A percentile compares a stretch with the other conserved stretches of the same genome.
Evolutionary conservation across 1,139 yeast genomes (phyloP).

Genomic region (Lodderomyces metapsilosis): DNA sequence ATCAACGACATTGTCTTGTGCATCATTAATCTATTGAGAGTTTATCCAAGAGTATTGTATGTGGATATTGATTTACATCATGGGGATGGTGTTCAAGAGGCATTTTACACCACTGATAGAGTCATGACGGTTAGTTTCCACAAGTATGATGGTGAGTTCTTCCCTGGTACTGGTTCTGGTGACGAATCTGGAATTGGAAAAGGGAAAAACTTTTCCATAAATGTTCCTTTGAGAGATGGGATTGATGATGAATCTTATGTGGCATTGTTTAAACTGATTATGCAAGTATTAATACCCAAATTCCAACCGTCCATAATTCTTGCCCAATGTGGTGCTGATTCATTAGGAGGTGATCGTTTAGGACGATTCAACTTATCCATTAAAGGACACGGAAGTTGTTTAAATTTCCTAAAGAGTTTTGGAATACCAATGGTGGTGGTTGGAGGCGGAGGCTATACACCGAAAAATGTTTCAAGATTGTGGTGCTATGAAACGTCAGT

Average conservation of each 20-base stretch:
- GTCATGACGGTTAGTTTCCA: conserved; percentile 96
- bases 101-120: conserved; percentile 90
- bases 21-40: conserved; percentile 75
- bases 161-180: conserved; percentile 93
- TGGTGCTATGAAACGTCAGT: conserved; percentile 97
- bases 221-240: conserved; percentile 94
- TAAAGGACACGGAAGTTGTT: conserved; percentile 94
- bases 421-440: conserved; percentile 86
- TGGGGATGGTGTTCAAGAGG: conserved; percentile 98
- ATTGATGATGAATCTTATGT: conserved; percentile 91
- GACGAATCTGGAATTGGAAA: conserved; percentile 84
- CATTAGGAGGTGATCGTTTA: conserved; percentile 86
- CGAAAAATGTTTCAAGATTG: conserved; percentile 87
- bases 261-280: conserved; percentile 72
- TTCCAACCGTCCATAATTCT: conserved; percentile 91
- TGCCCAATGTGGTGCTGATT: conserved; percentile 97
- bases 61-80: conserved; percentile 96
- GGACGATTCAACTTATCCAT: conserved; percentile 93
- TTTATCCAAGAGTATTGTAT: conserved; percentile 87
- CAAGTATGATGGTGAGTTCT: conserved; percentile 91
- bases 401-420: conserved; percentile 78
- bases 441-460: conserved; percentile 98
- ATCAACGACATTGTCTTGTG: conserved; percentile 92
- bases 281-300: conserved; percentile 82
- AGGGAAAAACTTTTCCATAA: conserved; percentile 83